Evolutionary conservation across 768 basidiomycete genomes (phyloP).

Genomic region (Imleria badia): DNA sequence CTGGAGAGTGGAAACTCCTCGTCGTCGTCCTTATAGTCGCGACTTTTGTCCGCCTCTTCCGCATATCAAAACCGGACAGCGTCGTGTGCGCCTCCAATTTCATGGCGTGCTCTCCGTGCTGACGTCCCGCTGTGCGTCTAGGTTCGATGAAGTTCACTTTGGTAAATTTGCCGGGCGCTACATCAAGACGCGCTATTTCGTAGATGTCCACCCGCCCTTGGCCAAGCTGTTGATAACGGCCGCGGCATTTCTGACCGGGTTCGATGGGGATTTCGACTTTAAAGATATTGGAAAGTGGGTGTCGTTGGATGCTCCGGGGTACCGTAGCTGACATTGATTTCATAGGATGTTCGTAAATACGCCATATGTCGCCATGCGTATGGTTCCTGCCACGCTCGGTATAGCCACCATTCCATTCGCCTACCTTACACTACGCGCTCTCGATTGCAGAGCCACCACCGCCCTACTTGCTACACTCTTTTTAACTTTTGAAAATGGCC

Average conservation of each 20-base stretch:
- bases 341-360: conserved; percentile 77
- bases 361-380: conserved; percentile 96
- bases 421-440: conserved; percentile 90
- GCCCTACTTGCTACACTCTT: conserved; percentile 89
- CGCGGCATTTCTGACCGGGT: conserved; percentile 83
- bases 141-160: conserved; percentile 98
- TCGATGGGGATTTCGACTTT: conserved; percentile 93
- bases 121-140: conserved; percentile 30
- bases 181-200: conserved; percentile 87
- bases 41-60: conserved; percentile 78
- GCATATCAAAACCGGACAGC: conserved; percentile 81
- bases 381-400: conserved; percentile 90
- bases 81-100: conserved; percentile 71
- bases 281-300: conserved; percentile 95
- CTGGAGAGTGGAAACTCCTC: conserved; percentile 78
- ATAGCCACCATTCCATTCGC: conserved; percentile 86
- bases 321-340: conserved; percentile 4
- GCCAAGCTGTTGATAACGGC: conserved; percentile 95
- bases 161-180: conserved; percentile 96
- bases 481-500: conserved; percentile 94
- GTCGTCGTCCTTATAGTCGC: conserved; percentile 67
- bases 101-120: not conserved
- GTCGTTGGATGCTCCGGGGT: not conserved
- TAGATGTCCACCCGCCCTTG: conserved; percentile 96
- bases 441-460: conserved; percentile 90